These are phyloP conservation scores for Clavaria fumosa DNA, from an alignment of 768 basidiomycete species.

Conservation along the genomic window DNA sequence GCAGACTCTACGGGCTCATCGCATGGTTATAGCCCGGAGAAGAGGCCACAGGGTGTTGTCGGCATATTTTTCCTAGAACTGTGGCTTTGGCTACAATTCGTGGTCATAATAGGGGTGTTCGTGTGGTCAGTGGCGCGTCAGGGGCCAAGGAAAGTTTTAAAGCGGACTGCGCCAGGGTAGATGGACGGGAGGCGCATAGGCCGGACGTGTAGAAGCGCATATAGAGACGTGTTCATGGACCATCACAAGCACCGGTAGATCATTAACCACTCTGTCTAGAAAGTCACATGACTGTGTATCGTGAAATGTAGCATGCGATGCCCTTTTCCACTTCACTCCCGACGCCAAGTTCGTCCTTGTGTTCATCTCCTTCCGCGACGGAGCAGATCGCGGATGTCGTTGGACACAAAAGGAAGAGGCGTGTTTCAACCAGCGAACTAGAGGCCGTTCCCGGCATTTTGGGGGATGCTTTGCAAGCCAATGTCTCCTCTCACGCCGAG, in stretches of 20 bases:
- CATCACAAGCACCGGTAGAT: no score
- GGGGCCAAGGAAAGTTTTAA: constrained; percentile 56
- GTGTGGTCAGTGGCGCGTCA: constrained; percentile 67
- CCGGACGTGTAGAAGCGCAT: no score
- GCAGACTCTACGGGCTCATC: constrained; percentile 4
- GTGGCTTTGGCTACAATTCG: constrained; percentile 79
- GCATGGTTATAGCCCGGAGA: background rate
- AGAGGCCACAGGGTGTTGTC: constrained; percentile 15
- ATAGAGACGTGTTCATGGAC: no score
- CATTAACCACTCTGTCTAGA: no score
- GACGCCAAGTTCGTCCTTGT: no score
- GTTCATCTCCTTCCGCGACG: no score
- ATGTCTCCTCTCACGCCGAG: constrained; percentile 64
- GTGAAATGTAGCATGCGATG: no score
- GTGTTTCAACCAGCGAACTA: constrained; percentile 12
- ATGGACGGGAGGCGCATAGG: no score
- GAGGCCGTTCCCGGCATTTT: constrained; percentile 15
- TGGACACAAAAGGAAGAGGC: constrained; percentile 19
- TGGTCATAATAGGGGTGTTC: constrained; percentile 58
- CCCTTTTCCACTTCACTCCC: no score
- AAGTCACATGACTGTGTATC: no score
- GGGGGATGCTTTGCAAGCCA: constrained; percentile 18
- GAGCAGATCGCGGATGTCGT: no score
- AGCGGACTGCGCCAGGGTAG: no score
- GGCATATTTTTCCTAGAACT: constrained; percentile 49